A percentile compares a stretch with the other conserved stretches of the same genome.
These are phyloP conservation scores for Ceratobasidium sp. DNA, from an alignment of 1,284 basidiomycete genomes.

Conservation along the genomic window DNA sequence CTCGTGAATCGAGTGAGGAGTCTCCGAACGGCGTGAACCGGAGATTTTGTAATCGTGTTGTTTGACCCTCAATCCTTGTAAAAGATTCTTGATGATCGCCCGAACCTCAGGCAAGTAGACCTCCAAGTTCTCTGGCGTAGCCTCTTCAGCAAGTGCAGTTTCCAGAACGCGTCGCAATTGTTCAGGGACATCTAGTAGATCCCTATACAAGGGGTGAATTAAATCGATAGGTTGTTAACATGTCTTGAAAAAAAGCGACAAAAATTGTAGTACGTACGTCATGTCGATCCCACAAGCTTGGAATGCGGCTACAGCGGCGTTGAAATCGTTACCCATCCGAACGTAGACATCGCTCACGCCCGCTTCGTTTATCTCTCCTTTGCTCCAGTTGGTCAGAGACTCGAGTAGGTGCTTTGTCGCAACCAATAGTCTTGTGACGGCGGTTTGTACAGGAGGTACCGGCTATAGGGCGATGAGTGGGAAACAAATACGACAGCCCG, in stretches of 20 bases:
- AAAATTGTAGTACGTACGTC: slow-evolving; percentile 65
- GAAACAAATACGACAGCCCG: no score
- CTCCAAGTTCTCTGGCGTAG: slow-evolving; percentile 83
- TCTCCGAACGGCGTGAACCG: slow-evolving; percentile 29
- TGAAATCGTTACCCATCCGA: slow-evolving; percentile 95
- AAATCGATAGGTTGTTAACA: not conserved
- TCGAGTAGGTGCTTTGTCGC: slow-evolving; percentile 95
- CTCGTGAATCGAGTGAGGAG: not conserved
- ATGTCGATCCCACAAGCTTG: slow-evolving; percentile 86
- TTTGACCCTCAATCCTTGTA: slow-evolving; percentile 91
- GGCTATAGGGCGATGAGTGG: slow-evolving; percentile 16
- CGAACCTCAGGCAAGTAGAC: slow-evolving; percentile 90
- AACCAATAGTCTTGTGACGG: slow-evolving; percentile 91
- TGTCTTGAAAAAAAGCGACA: slow-evolving; percentile 20
- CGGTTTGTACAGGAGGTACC: slow-evolving; percentile 71
- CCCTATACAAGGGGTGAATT: slow-evolving; percentile 59
- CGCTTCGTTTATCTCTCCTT: slow-evolving; percentile 73
- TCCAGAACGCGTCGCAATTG: slow-evolving; percentile 90
- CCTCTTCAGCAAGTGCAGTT: slow-evolving; percentile 88
- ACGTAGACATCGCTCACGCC: slow-evolving; percentile 98
- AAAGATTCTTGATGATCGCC: slow-evolving; percentile 88
- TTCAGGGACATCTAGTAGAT: slow-evolving; percentile 86
- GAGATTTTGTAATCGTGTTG: slow-evolving; percentile 70
- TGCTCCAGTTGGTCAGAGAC: slow-evolving; percentile 88
- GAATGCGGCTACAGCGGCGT: slow-evolving; percentile 90